A percentile compares a stretch with the other conserved stretches of the same genome.
Conservation (phyloP, 2,329 filamentous ascomycete species). For the Apiospora sp. region DNA sequence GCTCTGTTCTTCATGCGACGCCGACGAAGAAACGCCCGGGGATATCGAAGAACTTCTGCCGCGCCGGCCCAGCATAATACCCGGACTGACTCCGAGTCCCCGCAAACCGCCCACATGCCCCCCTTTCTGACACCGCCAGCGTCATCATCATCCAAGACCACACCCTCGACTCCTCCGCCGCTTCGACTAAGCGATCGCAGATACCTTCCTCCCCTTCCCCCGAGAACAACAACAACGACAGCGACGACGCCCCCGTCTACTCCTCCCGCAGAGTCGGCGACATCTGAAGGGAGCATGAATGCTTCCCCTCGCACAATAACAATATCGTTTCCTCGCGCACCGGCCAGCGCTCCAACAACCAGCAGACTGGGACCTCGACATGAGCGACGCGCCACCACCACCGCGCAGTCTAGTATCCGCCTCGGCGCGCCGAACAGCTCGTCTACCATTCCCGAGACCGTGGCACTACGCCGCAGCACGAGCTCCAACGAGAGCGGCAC, state of each 20-base stretch:
- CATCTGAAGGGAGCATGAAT: neutral
- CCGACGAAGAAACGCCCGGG: conserved; percentile 35
- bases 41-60: conserved; percentile 32
- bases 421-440: conserved; percentile 29
- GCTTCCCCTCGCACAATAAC: neutral
- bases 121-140: conserved; percentile 48
- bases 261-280: neutral
- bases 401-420: conserved; percentile 22
- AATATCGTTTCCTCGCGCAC: conserved; percentile 31
- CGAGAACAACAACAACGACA: neutral
- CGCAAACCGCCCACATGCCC: conserved; percentile 49
- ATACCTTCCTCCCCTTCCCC: conserved; percentile 41
- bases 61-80: conserved; percentile 36
- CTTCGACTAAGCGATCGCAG: conserved; percentile 54
- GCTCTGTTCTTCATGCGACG: conserved; percentile 48
- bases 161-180: conserved; percentile 53
- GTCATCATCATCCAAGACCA: conserved; percentile 39
- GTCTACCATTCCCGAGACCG: conserved; percentile 31
- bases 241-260: neutral
- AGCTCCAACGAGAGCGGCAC: conserved; percentile 30
- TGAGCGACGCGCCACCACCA: conserved; percentile 36
- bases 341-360: conserved; percentile 47
- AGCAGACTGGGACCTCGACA: conserved; percentile 47
- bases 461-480: conserved; percentile 30
- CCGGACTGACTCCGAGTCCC: conserved; percentile 36